A percentile compares a stretch with the other conserved stretches of the same genome.
phyloP scores from a whole-genome alignment of 805 yeast species.

The Hanseniaspora hatyaiensis region DNA sequence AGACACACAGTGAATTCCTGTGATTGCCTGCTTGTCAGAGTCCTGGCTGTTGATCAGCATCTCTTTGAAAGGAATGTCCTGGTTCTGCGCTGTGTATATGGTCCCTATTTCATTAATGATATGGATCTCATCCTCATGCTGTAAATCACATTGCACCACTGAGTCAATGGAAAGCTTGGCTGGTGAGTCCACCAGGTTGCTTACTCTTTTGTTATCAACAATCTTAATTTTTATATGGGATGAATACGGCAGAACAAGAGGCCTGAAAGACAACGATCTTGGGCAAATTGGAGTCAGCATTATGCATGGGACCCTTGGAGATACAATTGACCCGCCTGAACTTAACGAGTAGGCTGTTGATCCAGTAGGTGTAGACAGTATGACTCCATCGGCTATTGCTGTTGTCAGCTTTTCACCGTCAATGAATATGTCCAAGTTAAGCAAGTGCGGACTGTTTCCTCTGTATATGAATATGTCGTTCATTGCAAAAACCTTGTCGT shows the following conservation, averaged over 20 bases:
- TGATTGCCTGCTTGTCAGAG: slow-evolving; percentile 23
- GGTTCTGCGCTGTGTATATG: slow-evolving; percentile 41
- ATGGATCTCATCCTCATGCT: slow-evolving; percentile 70
- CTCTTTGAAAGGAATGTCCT: slow-evolving; percentile 31
- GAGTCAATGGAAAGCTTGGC: slow-evolving; percentile 70
- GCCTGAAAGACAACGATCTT: slow-evolving; percentile 78
- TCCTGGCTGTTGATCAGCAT: slow-evolving; percentile 1
- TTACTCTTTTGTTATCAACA: slow-evolving; percentile 31
- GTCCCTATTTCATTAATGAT: slow-evolving; percentile 56
- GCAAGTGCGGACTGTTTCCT: slow-evolving; percentile 76
- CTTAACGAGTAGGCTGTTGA: slow-evolving; percentile 85
- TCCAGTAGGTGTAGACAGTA: slow-evolving; percentile 84
- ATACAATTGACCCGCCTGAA: slow-evolving; percentile 87
- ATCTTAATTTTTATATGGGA: slow-evolving; percentile 60
- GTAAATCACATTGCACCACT: slow-evolving; percentile 53
- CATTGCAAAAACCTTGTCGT: slow-evolving; percentile 60
- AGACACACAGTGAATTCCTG: slow-evolving; percentile 83
- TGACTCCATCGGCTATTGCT: slow-evolving; percentile 85
- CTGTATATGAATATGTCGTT: slow-evolving; percentile 83
- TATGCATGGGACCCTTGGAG: slow-evolving; percentile 75
- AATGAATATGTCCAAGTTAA: slow-evolving; percentile 71
- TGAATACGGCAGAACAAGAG: slow-evolving; percentile 66
- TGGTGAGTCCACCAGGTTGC: slow-evolving; percentile 6
- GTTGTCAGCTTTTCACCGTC: slow-evolving; percentile 77
- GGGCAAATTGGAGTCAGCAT: slow-evolving; percentile 87